Conservation (phyloP, 208 protist species). For the Endotrypanum monterogeii region DNA sequence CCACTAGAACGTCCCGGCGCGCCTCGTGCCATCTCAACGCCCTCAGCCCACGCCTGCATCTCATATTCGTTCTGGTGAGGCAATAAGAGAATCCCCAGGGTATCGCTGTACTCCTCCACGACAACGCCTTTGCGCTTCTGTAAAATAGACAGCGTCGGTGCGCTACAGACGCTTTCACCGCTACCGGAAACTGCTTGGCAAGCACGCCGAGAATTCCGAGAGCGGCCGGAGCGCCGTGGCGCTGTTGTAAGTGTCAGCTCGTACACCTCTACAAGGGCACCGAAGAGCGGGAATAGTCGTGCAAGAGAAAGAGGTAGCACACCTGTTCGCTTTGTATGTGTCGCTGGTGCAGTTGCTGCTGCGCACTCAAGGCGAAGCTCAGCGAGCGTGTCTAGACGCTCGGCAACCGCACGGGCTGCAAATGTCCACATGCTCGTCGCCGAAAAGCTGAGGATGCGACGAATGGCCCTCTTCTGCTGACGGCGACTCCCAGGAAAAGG, state of each 20-base stretch:
- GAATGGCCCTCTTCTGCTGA: slow-evolving; percentile 8
- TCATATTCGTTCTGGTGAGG: not conserved
- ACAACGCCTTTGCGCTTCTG: slow-evolving; percentile 30
- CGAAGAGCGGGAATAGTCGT: slow-evolving; percentile 48
- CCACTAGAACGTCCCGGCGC: not conserved
- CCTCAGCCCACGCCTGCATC: slow-evolving; percentile 13
- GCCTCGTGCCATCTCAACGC: not conserved
- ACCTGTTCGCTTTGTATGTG: not conserved
- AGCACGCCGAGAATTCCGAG: slow-evolving; percentile 13
- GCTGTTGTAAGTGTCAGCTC: slow-evolving; percentile 10
- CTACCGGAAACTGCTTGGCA: not conserved
- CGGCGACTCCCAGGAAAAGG: slow-evolving; percentile 9
- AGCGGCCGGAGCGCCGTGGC: slow-evolving; percentile 5
- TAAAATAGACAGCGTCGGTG: slow-evolving; percentile 11
- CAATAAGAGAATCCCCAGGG: slow-evolving; percentile 34
- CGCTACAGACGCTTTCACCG: not conserved
- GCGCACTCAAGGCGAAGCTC: slow-evolving; percentile 9
- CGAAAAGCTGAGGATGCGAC: not conserved
- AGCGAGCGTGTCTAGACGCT: not conserved
- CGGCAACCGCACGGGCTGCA: slow-evolving; percentile 12
- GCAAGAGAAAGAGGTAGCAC: slow-evolving; percentile 34
- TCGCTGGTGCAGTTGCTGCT: not conserved
- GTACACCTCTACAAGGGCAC: slow-evolving; percentile 37
- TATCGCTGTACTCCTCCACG: slow-evolving; percentile 31
- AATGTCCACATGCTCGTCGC: slow-evolving; percentile 19